Evolutionary conservation across 768 basidiomycete species (phyloP).

Genomic region (Leccinum sublutescens): DNA sequence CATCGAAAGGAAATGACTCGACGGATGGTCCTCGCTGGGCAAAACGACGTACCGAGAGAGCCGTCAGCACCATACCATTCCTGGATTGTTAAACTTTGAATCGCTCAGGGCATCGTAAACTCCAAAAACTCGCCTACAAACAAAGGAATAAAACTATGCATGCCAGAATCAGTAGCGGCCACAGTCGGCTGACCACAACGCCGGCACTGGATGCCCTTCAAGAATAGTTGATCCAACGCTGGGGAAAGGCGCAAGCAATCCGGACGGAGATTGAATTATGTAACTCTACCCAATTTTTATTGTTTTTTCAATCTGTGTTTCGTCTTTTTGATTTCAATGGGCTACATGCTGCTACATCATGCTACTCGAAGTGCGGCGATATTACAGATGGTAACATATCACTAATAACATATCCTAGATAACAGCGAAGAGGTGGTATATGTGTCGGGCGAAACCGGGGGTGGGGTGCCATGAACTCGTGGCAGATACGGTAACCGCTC

Average conservation of each 20-base stretch:
- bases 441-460: conserved; percentile 6
- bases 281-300: neutral
- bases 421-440: neutral
- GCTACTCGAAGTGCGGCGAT: neutral
- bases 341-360: neutral
- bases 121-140: neutral
- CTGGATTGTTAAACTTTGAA: neutral
- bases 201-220: neutral
- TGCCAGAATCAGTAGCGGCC: neutral
- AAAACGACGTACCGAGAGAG: neutral
- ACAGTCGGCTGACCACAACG: neutral
- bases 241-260: no score
- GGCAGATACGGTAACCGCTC: neutral
- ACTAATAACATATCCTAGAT: conserved; percentile 2
- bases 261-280: neutral
- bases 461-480: neutral
- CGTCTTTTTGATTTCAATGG: conserved; percentile 10
- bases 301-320: neutral
- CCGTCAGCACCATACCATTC: neutral
- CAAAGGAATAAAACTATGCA: neutral
- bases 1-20: neutral
- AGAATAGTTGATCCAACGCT: neutral
- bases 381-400: conserved; percentile 15
- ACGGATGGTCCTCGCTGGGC: neutral
- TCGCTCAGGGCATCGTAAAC: neutral